Conservation (phyloP, 116 monocot genomes). For the Cymodocea nodosa region DNA sequence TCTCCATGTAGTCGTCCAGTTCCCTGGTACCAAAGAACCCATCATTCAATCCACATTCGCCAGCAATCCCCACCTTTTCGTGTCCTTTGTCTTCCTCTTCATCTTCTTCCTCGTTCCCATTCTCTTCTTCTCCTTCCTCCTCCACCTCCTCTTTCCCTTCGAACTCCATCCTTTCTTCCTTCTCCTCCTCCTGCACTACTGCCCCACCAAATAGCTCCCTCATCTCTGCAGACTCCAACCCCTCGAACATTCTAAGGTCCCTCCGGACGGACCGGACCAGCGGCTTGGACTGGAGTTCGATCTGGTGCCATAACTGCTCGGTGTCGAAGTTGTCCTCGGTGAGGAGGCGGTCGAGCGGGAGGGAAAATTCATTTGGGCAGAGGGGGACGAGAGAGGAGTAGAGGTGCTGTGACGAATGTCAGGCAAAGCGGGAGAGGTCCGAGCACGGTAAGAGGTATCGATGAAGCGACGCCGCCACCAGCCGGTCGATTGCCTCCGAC, state of each 20-base stretch:
- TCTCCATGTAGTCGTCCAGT: constrained; percentile 23
- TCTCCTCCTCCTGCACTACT: too few species aligned
- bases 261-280: constrained; percentile 28
- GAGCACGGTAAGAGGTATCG: constrained; percentile 40
- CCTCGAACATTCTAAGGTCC: constrained; percentile 35
- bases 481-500: too few species aligned
- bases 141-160: constrained; percentile 10
- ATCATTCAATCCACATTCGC: constrained; percentile 26
- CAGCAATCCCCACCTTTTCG: constrained; percentile 10
- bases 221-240: constrained; percentile 2
- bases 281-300: constrained; percentile 48
- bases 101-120: constrained; percentile 11
- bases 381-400: constrained; percentile 46
- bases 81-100: constrained; percentile 12
- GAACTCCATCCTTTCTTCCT: neutral
- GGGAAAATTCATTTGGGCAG: constrained; percentile 27
- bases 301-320: constrained; percentile 90
- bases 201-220: neutral
- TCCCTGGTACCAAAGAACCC: constrained; percentile 36
- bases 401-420: constrained; percentile 35
- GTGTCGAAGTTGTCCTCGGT: constrained; percentile 55
- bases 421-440: constrained; percentile 39
- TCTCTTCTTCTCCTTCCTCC: constrained; percentile 10
- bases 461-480: constrained; percentile 21
- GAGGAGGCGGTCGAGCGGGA: constrained; percentile 45